A percentile compares a stretch with the other conserved stretches of the same genome.
Conservation (phyloP, 306 rosid genomes). For the Luffa aegyptiaca region DNA sequence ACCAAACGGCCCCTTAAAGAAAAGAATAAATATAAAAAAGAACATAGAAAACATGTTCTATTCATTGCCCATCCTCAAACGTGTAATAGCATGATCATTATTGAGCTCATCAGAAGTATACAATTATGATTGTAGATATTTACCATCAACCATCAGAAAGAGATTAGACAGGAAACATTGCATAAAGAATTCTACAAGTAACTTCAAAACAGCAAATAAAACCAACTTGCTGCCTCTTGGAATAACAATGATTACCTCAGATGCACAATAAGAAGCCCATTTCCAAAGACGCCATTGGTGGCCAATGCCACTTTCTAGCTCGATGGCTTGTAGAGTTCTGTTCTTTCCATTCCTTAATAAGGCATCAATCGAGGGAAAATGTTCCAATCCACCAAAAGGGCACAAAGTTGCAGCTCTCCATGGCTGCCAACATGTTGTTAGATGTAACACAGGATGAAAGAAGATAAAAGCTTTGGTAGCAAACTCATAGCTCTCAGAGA, state of each 20-base stretch:
- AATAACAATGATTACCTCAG: constrained; percentile 49
- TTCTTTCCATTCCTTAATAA: constrained; percentile 63
- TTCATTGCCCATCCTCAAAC: neutral
- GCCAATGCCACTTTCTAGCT: constrained; percentile 87
- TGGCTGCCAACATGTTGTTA: constrained; percentile 41
- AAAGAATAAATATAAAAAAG: neutral
- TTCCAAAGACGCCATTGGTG: constrained; percentile 97
- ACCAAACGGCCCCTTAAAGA: too few species aligned
- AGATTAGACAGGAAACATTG: neutral
- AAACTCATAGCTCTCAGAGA: constrained; percentile 1
- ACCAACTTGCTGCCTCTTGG: neutral
- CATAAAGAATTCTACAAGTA: neutral
- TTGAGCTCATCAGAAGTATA: neutral
- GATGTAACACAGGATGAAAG: constrained; percentile 19
- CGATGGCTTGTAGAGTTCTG: constrained; percentile 90
- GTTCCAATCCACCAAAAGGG: constrained; percentile 75
- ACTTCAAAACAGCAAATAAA: constrained; percentile 6
- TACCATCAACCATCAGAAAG: neutral
- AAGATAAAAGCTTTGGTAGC: neutral
- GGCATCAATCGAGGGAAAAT: constrained; percentile 79
- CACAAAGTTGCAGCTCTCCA: constrained; percentile 95
- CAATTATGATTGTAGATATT: neutral
- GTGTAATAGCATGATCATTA: neutral
- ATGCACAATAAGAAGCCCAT: constrained; percentile 97
- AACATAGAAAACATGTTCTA: constrained; percentile 1